Conservation (phyloP, 2,329 filamentous ascomycete genomes). For the Hypoxylon sp. region DNA sequence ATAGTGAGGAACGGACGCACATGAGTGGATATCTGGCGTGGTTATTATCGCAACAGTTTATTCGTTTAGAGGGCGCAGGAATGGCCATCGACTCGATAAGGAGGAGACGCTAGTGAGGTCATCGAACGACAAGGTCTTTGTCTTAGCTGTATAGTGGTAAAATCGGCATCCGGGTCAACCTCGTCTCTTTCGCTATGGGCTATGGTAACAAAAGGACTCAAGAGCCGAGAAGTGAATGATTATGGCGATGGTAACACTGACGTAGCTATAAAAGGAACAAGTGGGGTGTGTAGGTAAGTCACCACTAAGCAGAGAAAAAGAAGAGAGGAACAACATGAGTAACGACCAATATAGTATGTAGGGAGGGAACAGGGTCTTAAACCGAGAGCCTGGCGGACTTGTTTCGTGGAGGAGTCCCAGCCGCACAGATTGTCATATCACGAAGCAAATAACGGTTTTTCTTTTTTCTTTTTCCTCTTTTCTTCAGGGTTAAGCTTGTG, state of each 20-base stretch:
- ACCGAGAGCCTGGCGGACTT: slow-evolving; percentile 18
- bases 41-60: slow-evolving; percentile 35
- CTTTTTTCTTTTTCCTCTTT: slow-evolving; percentile 28
- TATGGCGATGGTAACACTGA: slow-evolving; percentile 5
- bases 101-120: slow-evolving; percentile 38
- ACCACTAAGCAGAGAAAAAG: neutral
- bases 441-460: slow-evolving; percentile 17
- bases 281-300: neutral
- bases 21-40: slow-evolving; percentile 40
- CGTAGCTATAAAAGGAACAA: neutral
- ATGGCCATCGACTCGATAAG: slow-evolving; percentile 33
- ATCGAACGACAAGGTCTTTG: slow-evolving; percentile 30
- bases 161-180: slow-evolving; percentile 14
- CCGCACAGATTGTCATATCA: slow-evolving; percentile 30
- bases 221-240: slow-evolving; percentile 2
- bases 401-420: slow-evolving; percentile 24
- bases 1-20: slow-evolving; percentile 38
- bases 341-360: too few species aligned
- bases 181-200: slow-evolving; percentile 4
- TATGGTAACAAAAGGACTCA: neutral
- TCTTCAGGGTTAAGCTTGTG: slow-evolving; percentile 24
- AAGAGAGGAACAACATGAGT: neutral
- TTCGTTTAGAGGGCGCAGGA: slow-evolving; percentile 36
- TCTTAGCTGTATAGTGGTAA: slow-evolving; percentile 15
- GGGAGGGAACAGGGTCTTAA: slow-evolving; percentile 14